Conservation (phyloP, 345 rosid species). For the Mallotus nudiflorus region DNA sequence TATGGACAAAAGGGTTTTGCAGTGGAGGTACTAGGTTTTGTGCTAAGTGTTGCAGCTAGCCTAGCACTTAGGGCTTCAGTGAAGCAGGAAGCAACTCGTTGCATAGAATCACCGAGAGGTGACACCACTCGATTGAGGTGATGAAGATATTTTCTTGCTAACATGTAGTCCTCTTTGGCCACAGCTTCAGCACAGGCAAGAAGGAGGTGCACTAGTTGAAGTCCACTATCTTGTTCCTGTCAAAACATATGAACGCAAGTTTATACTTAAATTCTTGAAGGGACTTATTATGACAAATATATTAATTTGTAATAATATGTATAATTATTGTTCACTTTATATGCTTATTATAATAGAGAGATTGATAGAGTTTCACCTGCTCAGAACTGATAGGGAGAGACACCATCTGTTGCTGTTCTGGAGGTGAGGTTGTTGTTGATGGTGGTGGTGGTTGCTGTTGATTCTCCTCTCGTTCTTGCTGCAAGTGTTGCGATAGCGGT, state of each 20-base stretch:
- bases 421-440: not conserved
- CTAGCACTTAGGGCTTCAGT: constrained; percentile 61
- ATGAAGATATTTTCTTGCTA: constrained; percentile 55
- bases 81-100: constrained; percentile 67
- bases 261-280: too few species aligned
- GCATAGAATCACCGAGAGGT: constrained; percentile 67
- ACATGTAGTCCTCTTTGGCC: constrained; percentile 63
- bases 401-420: constrained; percentile 35
- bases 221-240: constrained; percentile 71
- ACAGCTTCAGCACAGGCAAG: constrained; percentile 72
- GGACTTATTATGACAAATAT: too few species aligned
- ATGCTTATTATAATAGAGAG: not conserved
- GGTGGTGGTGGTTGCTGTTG: constrained; percentile 7
- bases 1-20: constrained; percentile 42
- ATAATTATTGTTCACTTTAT: too few species aligned
- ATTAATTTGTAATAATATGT: too few species aligned
- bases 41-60: constrained; percentile 48
- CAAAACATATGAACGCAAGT: not conserved
- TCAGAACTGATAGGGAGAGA: constrained; percentile 46
- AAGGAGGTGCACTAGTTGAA: constrained; percentile 62
- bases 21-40: constrained; percentile 31
- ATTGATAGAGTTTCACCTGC: constrained; percentile 37
- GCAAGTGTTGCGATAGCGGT: constrained; percentile 46
- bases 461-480: constrained; percentile 33
- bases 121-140: constrained; percentile 60